Conservation (phyloP, 1,284 basidiomycete species). For the Serendipita sp. region DNA sequence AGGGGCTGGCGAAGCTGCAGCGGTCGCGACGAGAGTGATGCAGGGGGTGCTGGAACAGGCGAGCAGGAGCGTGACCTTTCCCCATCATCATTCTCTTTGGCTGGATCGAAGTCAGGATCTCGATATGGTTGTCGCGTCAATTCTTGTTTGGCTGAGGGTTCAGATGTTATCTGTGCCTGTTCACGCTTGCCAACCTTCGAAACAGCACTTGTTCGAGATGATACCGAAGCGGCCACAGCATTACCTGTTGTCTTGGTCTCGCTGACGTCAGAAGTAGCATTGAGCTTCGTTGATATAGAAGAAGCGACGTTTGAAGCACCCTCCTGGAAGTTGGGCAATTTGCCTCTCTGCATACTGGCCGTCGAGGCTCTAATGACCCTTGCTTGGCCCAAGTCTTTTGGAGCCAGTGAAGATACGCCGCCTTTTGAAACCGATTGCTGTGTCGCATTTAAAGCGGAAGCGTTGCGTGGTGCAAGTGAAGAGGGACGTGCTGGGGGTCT, state of each 20-base stretch:
- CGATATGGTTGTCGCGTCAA: neutral
- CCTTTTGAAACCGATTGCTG: neutral
- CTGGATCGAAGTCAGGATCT: neutral
- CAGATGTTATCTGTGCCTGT: no score
- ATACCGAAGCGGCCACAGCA: no score
- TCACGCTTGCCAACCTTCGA: no score
- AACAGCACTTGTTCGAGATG: no score
- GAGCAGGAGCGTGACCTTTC: conserved; percentile 1
- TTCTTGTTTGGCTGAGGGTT: neutral
- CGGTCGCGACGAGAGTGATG: neutral
- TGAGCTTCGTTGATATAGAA: neutral
- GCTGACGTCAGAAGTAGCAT: neutral
- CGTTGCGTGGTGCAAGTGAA: neutral
- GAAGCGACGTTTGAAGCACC: neutral
- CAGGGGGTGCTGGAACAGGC: neutral
- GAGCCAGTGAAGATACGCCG: neutral
- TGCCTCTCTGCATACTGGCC: neutral
- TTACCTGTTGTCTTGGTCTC: no score
- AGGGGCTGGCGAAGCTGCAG: neutral
- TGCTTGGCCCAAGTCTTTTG: neutral
- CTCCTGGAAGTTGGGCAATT: conserved; percentile 1
- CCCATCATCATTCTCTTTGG: neutral
- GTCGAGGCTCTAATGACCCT: neutral
- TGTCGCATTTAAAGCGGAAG: neutral
- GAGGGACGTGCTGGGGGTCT: neutral